Evolutionary conservation across 2,329 filamentous ascomycete species (phyloP).

Genomic region (Knoxdaviesia proteae): DNA sequence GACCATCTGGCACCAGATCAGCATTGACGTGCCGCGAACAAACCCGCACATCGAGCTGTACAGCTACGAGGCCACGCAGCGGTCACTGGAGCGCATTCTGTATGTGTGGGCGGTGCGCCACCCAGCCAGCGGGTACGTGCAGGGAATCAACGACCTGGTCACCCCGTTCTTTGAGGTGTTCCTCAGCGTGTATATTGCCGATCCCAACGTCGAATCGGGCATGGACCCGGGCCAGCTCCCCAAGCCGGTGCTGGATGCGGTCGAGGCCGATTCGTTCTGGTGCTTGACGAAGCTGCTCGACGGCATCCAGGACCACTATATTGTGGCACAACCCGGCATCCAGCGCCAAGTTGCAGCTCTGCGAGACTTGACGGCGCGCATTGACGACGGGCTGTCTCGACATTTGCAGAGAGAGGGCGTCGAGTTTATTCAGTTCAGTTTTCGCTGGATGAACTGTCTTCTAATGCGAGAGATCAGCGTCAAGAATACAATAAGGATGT

Average conservation of each 20-base stretch:
- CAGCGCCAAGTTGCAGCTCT: slow-evolving; percentile 80
- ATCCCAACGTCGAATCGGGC: slow-evolving; percentile 72
- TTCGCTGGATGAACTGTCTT: slow-evolving; percentile 98
- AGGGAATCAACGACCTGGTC: slow-evolving; percentile 95
- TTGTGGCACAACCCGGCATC: slow-evolving; percentile 91
- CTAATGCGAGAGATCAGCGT: slow-evolving; percentile 96
- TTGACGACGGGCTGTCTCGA: slow-evolving; percentile 65
- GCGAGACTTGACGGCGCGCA: slow-evolving; percentile 74
- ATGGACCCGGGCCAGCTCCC: slow-evolving; percentile 96
- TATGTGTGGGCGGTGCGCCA: slow-evolving; percentile 97
- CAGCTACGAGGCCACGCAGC: slow-evolving; percentile 85
- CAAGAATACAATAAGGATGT: slow-evolving; percentile 94
- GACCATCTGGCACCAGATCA: slow-evolving; percentile 98
- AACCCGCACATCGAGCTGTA: slow-evolving; percentile 93
- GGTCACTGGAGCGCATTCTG: slow-evolving; percentile 80
- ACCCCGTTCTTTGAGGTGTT: slow-evolving; percentile 98
- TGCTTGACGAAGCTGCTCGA: slow-evolving; percentile 95
- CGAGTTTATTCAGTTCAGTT: slow-evolving; percentile 98
- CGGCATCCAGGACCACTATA: slow-evolving; percentile 97
- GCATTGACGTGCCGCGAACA: slow-evolving; percentile 89
- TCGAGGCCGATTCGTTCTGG: slow-evolving; percentile 97
- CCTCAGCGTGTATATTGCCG: slow-evolving; percentile 82
- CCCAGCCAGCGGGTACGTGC: slow-evolving; percentile 91
- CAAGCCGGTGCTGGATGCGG: slow-evolving; percentile 75
- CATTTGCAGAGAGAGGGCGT: slow-evolving; percentile 82